Evolutionary conservation across 805 yeast species (phyloP), one percentile per base, ranked within the genome.

Genomic region (Candida xyloterini): DNA sequence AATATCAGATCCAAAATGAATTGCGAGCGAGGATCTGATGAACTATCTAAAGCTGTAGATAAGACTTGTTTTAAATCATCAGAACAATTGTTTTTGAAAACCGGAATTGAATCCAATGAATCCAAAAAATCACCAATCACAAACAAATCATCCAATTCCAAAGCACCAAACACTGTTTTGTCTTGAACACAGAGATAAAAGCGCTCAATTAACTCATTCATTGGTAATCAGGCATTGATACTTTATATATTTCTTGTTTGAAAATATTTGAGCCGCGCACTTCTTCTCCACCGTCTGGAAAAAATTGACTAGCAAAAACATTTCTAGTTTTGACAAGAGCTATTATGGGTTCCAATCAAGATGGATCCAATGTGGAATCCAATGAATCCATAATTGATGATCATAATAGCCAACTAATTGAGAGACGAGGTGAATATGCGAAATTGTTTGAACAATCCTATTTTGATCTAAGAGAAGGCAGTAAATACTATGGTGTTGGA

Each of bases 401-500:
- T 18, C 20, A 18, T 5, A 18, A 18, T 6, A 18, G 6, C 20
- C 20, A 39, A 7, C 35, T 57, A 7, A 18, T 35, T 7, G 22
- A 43, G n/a, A 47, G 57, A n/a, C 47, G 59, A 16, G 47, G 38
- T 15, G 33, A 30, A 31, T 48, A 43, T 26, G 46, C 40, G 4
- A 33, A 37, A 9, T 20, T 51, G 15, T 42, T 40, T 22, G 44
- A 47, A 15, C 43, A 43, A 8, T 43, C 53, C 4, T 27, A 35
- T 10, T 27, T 37, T 6, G 44, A 48, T 10, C 28, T 50, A 3
- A 48, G 60, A 21, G 78, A 75, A 43, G 84, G 82, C 6, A 76
- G 70, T 33, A 56, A 45, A 23, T 70, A 73, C 51, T 76, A 62
- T 49, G 63, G 76, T 18, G 65, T 79, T 9, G 76, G 84, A 1